Conservation (phyloP, 768 basidiomycete genomes). For the Cytidiella melzeri region DNA sequence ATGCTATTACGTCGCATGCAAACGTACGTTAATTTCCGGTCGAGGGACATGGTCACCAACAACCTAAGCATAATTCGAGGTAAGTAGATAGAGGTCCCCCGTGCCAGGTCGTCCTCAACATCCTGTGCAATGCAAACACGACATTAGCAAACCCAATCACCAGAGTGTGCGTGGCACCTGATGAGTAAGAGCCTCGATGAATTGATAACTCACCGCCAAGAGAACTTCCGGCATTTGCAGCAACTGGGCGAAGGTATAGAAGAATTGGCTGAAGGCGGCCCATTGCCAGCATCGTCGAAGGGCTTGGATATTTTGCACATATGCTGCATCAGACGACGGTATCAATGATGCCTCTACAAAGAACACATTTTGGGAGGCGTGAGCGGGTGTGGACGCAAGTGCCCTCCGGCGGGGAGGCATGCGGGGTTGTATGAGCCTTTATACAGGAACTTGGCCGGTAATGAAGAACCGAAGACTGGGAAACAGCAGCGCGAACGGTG, state of each 20-base stretch:
- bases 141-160: not conserved
- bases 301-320: slow-evolving; percentile 32
- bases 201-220: slow-evolving; percentile 42
- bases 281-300: slow-evolving; percentile 87
- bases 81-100: slow-evolving; percentile 52
- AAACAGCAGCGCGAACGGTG: not conserved
- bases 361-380: slow-evolving; percentile 15
- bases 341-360: slow-evolving; percentile 7
- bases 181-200: not conserved
- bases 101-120: slow-evolving; percentile 69
- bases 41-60: slow-evolving; percentile 69
- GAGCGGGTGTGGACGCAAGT: slow-evolving; percentile 21
- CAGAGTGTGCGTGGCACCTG: no score
- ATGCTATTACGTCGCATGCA: slow-evolving; percentile 12
- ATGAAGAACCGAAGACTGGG: slow-evolving; percentile 15
- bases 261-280: slow-evolving; percentile 89
- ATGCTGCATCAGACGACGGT: slow-evolving; percentile 12
- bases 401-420: slow-evolving; percentile 29
- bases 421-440: slow-evolving; percentile 21
- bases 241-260: slow-evolving; percentile 74
- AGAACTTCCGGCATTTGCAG: slow-evolving; percentile 69
- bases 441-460: slow-evolving; percentile 24
- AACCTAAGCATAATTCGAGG: slow-evolving; percentile 72
- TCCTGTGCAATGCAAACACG: slow-evolving; percentile 40
- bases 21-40: slow-evolving; percentile 72